A percentile compares a stretch with the other conserved stretches of the same genome.
Evolutionary conservation across 805 yeast genomes (phyloP).

Genomic region (Helenozyma rhizophorensis): DNA sequence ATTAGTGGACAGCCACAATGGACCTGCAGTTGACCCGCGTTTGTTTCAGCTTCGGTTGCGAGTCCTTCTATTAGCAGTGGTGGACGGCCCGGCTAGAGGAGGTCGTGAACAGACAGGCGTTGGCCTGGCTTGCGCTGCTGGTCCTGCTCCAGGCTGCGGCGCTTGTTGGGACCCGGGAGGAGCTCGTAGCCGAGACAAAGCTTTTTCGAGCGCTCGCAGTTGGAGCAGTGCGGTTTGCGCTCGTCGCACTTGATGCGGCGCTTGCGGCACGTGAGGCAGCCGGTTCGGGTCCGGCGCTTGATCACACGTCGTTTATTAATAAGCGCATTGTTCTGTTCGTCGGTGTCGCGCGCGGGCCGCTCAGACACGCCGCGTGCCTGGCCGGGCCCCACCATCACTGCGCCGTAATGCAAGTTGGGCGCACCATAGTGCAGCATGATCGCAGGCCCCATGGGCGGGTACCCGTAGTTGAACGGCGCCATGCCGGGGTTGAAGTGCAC

Average conservation of each 20-base stretch:
- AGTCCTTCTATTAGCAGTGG: neutral
- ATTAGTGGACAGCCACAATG: no score
- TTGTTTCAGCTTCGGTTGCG: no score
- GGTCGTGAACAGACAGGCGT: conserved; percentile 9
- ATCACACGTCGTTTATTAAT: conserved; percentile 40
- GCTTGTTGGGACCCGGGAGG: conserved; percentile 1
- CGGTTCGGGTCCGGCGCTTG: conserved; percentile 65
- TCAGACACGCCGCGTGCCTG: neutral
- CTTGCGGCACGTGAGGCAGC: conserved; percentile 70
- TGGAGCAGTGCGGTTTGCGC: conserved; percentile 61
- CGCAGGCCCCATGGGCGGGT: neutral
- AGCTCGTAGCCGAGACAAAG: conserved; percentile 64
- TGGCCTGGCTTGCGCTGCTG: neutral
- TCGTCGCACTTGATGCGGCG: conserved; percentile 76
- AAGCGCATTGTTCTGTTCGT: conserved; percentile 26
- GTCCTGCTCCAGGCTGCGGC: conserved; percentile 1
- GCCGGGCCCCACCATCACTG: conserved; percentile 1
- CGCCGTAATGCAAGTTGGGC: neutral
- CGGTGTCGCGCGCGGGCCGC: conserved; percentile 1
- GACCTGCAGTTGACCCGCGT: no score
- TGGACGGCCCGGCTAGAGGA: conserved; percentile 1
- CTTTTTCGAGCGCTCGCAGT: conserved; percentile 62
- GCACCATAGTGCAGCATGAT: conserved; percentile 1
- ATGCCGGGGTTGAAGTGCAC: neutral
- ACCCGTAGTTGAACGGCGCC: neutral